Percentiles rank a stretch among this genome's conserved stretches.
These are phyloP conservation scores for Lachnellula subtilissima DNA, from an alignment of 2,329 filamentous ascomycete genomes.

Conservation along the genomic window DNA sequence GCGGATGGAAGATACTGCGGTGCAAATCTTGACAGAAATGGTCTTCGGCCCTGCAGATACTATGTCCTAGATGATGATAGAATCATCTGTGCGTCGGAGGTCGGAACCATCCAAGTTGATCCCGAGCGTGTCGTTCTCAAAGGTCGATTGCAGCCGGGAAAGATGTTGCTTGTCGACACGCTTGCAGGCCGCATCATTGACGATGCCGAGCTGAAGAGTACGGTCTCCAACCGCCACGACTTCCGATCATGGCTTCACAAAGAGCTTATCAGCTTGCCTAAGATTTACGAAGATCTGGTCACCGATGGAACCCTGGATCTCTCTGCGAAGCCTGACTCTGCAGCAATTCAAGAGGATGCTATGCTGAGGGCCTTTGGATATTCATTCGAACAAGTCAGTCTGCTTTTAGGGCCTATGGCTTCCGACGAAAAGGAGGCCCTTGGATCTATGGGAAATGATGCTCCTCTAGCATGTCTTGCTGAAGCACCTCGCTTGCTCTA, in stretches of 20 bases:
- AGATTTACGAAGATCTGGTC: constrained; percentile 59
- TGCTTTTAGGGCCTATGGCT: constrained; percentile 91
- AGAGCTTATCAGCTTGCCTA: constrained; percentile 76
- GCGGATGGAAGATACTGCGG: constrained; percentile 94
- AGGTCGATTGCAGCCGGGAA: constrained; percentile 86
- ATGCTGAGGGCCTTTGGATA: constrained; percentile 85
- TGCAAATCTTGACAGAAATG: constrained; percentile 94
- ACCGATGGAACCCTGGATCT: constrained; percentile 59
- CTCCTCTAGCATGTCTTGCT: constrained; percentile 86
- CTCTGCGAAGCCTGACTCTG: constrained; percentile 60
- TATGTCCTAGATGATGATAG: constrained; percentile 96
- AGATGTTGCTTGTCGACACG: constrained; percentile 94
- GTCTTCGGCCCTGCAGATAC: constrained; percentile 90
- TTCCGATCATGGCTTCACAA: constrained; percentile 86
- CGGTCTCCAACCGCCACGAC: constrained; percentile 79
- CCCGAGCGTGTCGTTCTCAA: constrained; percentile 89
- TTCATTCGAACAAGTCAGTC: constrained; percentile 88
- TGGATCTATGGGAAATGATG: constrained; percentile 97
- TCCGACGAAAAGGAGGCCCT: constrained; percentile 96
- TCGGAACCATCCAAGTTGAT: constrained; percentile 87
- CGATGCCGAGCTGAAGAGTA: constrained; percentile 84
- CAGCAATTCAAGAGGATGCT: constrained; percentile 76
- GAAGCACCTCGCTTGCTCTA: constrained; percentile 82
- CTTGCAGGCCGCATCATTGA: constrained; percentile 88
- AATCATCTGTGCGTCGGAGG: constrained; percentile 95